phyloP scores from a whole-genome alignment of 768 basidiomycete species.

The Mrakia frigida region DNA sequence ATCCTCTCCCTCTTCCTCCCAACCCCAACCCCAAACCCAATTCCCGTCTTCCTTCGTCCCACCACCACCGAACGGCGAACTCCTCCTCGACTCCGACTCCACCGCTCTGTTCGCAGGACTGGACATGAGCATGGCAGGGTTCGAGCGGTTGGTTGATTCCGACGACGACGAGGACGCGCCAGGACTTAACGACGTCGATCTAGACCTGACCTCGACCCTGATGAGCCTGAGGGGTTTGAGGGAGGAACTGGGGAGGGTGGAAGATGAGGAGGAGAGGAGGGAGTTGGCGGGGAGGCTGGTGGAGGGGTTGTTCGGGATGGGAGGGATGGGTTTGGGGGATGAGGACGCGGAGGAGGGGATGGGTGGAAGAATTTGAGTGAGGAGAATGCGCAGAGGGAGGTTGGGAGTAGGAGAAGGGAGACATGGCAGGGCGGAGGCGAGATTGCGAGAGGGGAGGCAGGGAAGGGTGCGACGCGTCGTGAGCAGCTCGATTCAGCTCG shows the following conservation, averaged over 20 bases:
- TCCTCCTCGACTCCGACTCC: neutral
- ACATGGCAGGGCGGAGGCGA: neutral
- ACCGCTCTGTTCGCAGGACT: neutral
- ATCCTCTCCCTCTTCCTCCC: neutral
- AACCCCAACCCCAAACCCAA: neutral
- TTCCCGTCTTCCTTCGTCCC: neutral
- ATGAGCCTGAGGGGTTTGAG: neutral
- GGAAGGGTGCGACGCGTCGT: too few species aligned
- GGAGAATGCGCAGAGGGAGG: neutral
- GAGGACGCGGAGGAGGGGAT: neutral
- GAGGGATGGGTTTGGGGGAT: neutral
- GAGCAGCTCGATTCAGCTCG: too few species aligned
- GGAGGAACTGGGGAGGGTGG: neutral
- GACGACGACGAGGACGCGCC: neutral
- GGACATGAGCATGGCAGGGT: neutral
- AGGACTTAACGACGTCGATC: neutral
- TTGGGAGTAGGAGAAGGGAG: neutral
- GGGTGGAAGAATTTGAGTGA: neutral
- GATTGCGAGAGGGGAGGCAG: neutral
- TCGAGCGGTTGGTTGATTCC: neutral
- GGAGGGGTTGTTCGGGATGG: constrained; percentile 9
- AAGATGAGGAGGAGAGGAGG: constrained; percentile 13
- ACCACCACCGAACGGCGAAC: neutral
- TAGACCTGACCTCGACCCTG: neutral
- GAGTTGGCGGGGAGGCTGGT: neutral